These are phyloP conservation scores for Tetrahymena elliotti DNA, from an alignment of 73 alveolate genomes.

Conservation along the genomic window DNA sequence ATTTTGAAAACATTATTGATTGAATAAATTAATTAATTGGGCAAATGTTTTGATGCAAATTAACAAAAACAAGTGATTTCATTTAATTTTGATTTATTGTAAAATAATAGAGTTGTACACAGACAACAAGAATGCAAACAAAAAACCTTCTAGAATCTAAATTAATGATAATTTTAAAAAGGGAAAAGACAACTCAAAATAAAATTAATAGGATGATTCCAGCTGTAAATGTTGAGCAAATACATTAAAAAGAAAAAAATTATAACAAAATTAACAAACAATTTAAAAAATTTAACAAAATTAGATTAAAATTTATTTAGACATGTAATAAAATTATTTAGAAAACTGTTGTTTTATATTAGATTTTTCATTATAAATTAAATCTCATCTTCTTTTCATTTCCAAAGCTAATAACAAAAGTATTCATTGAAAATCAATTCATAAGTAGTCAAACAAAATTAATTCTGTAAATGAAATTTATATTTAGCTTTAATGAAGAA, in stretches of 20 bases:
- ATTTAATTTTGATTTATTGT: background rate
- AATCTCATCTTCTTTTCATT: too few species aligned
- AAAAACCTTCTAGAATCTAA: background rate
- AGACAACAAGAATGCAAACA: background rate
- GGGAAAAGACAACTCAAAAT: background rate
- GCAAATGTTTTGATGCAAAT: too few species aligned
- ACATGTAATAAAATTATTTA: background rate
- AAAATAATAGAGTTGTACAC: background rate
- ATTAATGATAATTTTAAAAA: background rate
- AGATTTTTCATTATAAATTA: background rate
- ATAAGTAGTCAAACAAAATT: too few species aligned
- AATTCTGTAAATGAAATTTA: too few species aligned
- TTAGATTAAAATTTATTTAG: background rate
- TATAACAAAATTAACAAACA: too few species aligned
- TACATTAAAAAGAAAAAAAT: too few species aligned
- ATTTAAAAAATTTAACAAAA: background rate
- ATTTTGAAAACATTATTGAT: too few species aligned
- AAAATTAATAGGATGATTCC: background rate
- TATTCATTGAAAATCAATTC: too few species aligned
- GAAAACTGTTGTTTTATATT: background rate
- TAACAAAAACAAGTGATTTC: background rate
- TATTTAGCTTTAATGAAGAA: too few species aligned
- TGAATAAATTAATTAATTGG: too few species aligned
- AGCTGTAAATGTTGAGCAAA: background rate
- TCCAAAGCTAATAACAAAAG: too few species aligned